Evolutionary conservation across 176 grass and related monocot species (phyloP).

Genomic region (Carex cristatella): DNA sequence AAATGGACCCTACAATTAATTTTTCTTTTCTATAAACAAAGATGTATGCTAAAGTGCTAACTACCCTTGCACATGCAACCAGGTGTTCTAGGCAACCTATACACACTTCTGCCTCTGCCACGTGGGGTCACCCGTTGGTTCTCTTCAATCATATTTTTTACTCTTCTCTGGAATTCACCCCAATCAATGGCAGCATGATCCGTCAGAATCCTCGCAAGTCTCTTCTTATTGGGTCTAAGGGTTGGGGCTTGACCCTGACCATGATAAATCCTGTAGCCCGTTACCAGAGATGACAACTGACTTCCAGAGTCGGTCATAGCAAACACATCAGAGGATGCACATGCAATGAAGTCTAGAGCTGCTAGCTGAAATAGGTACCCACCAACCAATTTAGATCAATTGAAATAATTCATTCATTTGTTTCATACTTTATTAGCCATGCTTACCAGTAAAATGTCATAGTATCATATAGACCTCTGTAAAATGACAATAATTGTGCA

Average conservation of each 20-base stretch:
- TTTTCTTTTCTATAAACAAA: background rate
- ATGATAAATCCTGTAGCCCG: constrained; percentile 80
- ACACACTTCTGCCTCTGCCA: constrained; percentile 71
- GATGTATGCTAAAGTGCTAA: constrained; percentile 16
- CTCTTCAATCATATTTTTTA: constrained; percentile 76
- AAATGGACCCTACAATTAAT: background rate
- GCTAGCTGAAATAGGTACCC: constrained; percentile 46
- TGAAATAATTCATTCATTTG: background rate
- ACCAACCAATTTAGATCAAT: background rate
- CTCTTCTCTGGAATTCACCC: constrained; percentile 55
- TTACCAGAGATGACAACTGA: constrained; percentile 90
- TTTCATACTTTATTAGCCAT: background rate
- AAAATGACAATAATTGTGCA: background rate
- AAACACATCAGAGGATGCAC: constrained; percentile 81
- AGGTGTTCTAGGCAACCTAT: constrained; percentile 71
- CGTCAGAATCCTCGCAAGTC: constrained; percentile 60
- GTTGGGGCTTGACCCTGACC: constrained; percentile 65
- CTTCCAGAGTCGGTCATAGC: constrained; percentile 94
- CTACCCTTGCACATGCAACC: constrained; percentile 81
- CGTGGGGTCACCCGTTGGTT: constrained; percentile 63
- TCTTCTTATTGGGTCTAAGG: constrained; percentile 74
- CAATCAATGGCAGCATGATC: constrained; percentile 53
- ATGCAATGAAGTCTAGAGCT: constrained; percentile 87
- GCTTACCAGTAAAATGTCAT: background rate
- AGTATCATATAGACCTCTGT: background rate